Base-by-base conservation (phyloP, 2,329 filamentous ascomycete genomes). In the Aspergillus transmontanensis region DNA sequence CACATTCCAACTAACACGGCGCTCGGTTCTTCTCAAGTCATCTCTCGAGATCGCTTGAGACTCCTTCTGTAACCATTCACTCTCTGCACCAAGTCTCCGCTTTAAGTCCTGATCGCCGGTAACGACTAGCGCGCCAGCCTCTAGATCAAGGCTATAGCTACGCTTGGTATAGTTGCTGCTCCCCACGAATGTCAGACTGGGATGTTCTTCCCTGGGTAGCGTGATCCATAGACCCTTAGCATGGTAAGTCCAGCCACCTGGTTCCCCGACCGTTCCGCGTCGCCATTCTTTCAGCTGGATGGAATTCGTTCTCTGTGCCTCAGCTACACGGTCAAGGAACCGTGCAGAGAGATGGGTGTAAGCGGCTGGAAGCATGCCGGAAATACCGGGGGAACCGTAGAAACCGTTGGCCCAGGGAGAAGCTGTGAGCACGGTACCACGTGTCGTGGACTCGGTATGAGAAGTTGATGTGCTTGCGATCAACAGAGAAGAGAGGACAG, bases 91-190 rank as follows among this genome's bases (percentile, higher is more conserved):
- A n/a, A 98, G 80, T 58, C 89, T 85, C 62, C 81, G 81, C 77
- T 92, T 92, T 69, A 99, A 78, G 0, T 82, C 85, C 28, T 89
- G 82, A 72, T 98, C 90, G 26, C 83, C 83, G 1, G 95, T 99
- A 5, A 97, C 87, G 32, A 99, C 90, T 62, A 97, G 78, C 1
- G 92, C 91, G 39, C 96, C 95, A 0, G 90, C 91, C 76, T 99
- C 95, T 2, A 99, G 84, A 78, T 99, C 95, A 48, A 97, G 86
- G 46, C 90, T 90, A 78, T 99, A 98, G 73, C 92, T 96, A 54
- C 95, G 85, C 76, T 95, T 94, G 0, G 95, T 99, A 78, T 98
- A 99, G 75, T 99, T 99, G 11, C 91, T 95, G 74, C 92, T 96
- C 1, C 95, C 95, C 0, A 99, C 86, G 21, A 98, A 84, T 36